Evolutionary conservation across 2,329 filamentous ascomycete species (phyloP), one percentile per base, ranked within the genome.

Genomic region (Arthrobotrys entomopaga): DNA sequence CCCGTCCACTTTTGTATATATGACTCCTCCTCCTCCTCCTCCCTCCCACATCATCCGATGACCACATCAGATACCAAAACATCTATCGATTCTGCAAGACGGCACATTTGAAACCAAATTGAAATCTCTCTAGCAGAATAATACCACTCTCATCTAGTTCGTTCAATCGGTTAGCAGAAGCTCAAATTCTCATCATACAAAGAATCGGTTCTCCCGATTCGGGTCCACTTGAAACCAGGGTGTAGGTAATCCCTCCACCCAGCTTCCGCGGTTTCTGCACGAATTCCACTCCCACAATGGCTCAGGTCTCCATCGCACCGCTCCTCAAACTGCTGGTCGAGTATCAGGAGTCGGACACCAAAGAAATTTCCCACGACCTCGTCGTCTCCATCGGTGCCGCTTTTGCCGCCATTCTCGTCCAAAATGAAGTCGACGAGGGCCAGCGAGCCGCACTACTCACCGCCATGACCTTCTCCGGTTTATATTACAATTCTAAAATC

Each of bases 391-490:
- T 74, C 40, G 50, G 52, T 1, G 50, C 56, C 15, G 70, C 63
- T 5, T 67, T 74, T 19, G 57, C 70, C 29, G 50, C 24, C 3
- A 67, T 74, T 26, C 58, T 74, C 2, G 56, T 29, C 8, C 50
- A 61, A 42, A 24, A 16, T 43, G 63, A 38, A 1, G 24, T 67
- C 19, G 15, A 24, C 13, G 63, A 91, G 43, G 91, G 93, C 7
- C 95, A 98, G 81, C 91, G 91, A 0, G 91, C 91, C 63, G 91
- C 93, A 43, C 85, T 99, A 65, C 85, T 98, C 60, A 97, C 95
- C 80, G 91, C 93, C 64, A 85, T 99, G 52, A 94, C 97, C 83
- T 97, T 96, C 78, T 97, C 93, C 1, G 89, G 89, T 70, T 87
- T 92, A 81, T 95, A 98, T 81, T 87, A 90, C 77, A 87, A 90